A percentile compares a stretch with the other conserved stretches of the same genome.
phyloP scores from a whole-genome alignment of 495 filamentous ascomycete species.

The Viridothelium virens region DNA sequence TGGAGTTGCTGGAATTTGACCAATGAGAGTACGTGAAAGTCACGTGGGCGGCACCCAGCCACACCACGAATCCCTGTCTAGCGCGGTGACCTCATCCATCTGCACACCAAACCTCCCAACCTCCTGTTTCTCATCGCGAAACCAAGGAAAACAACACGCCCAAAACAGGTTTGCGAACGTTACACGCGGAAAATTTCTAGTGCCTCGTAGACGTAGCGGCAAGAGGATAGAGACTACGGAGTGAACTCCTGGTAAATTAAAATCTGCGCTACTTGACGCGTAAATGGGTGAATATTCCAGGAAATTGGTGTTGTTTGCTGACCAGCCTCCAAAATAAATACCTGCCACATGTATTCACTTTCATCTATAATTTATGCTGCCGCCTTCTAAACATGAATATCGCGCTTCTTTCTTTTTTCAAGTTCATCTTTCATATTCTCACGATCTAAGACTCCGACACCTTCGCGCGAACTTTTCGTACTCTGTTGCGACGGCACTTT shows the following conservation, averaged over 20 bases:
- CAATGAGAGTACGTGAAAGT: neutral
- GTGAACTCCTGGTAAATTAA: neutral
- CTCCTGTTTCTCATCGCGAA: neutral
- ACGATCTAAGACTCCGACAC: neutral
- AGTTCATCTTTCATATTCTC: neutral
- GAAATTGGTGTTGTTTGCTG: neutral
- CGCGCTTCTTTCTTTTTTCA: neutral
- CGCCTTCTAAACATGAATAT: neutral
- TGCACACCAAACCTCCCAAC: neutral
- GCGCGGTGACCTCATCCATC: neutral
- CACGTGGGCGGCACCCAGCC: neutral
- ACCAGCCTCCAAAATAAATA: constrained; percentile 7
- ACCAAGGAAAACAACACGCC: neutral
- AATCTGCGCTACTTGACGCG: neutral
- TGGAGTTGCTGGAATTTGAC: neutral
- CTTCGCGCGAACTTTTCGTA: neutral
- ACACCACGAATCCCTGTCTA: neutral
- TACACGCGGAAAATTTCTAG: neutral
- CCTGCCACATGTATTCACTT: constrained; percentile 5
- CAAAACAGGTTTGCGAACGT: constrained; percentile 5
- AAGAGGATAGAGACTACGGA: no score
- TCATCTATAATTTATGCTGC: neutral
- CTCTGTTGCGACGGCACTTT: neutral
- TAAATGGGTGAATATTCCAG: neutral
- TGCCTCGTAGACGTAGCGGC: neutral